Conservation (phyloP, 164 flowering plant species). For the Annona cherimola region DNA sequence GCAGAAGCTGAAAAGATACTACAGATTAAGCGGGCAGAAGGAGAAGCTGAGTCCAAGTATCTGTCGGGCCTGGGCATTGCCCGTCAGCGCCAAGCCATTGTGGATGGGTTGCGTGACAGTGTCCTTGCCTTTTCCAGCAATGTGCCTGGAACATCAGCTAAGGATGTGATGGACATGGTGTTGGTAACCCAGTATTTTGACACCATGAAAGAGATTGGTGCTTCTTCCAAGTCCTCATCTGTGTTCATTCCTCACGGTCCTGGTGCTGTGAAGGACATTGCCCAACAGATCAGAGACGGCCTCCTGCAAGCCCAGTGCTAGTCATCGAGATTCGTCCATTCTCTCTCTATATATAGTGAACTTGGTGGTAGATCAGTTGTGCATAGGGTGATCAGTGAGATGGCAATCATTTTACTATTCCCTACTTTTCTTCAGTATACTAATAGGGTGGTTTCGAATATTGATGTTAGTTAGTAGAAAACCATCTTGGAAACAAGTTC, state of each 20-base stretch:
- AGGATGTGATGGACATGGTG: constrained; percentile 71
- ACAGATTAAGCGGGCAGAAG: constrained; percentile 80
- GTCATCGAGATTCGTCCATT: neutral
- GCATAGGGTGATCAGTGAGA: too few species aligned
- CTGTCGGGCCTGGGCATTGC: constrained; percentile 74
- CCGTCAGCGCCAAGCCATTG: constrained; percentile 71
- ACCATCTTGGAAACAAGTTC: too few species aligned
- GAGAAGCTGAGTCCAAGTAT: constrained; percentile 76
- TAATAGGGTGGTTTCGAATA: too few species aligned
- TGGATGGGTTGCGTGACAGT: constrained; percentile 78
- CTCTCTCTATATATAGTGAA: too few species aligned
- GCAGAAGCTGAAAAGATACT: constrained; percentile 84
- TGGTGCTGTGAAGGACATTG: constrained; percentile 61
- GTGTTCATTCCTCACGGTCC: constrained; percentile 81
- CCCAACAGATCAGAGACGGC: constrained; percentile 61
- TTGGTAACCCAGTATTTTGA: constrained; percentile 67
- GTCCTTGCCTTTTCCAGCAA: constrained; percentile 63
- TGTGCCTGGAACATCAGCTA: constrained; percentile 71
- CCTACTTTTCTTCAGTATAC: too few species aligned
- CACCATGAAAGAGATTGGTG: constrained; percentile 77
- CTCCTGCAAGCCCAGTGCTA: constrained; percentile 40
- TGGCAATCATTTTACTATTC: too few species aligned
- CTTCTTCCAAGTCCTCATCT: constrained; percentile 58
- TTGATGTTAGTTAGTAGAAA: too few species aligned
- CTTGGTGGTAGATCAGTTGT: too few species aligned